A percentile compares a stretch with the other conserved stretches of the same genome.
phyloP scores from a whole-genome alignment of 2,329 filamentous ascomycete species.

The Chrysoporthe deuterocubensis region DNA sequence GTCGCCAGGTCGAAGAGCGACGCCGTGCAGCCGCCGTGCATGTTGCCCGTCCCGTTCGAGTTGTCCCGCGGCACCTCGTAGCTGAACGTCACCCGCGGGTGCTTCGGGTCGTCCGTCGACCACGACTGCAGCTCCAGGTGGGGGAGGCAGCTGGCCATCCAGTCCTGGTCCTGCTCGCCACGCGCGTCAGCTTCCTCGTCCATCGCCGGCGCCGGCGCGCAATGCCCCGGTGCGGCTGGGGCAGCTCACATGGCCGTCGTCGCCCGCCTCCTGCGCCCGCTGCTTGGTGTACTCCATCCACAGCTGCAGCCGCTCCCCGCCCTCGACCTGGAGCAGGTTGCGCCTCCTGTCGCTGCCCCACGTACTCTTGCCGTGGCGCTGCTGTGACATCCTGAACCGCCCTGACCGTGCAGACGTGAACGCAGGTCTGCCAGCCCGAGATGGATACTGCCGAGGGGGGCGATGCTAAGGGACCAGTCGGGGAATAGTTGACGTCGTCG shows the following conservation, averaged over 20 bases:
- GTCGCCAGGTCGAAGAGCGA: slow-evolving; percentile 72
- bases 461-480: no score
- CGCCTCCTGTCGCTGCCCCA: slow-evolving; percentile 1
- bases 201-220: neutral
- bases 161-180: slow-evolving; percentile 21
- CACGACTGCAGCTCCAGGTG: slow-evolving; percentile 23
- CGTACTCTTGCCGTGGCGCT: neutral
- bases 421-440: no score
- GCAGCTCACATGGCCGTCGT: slow-evolving; percentile 24
- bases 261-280: slow-evolving; percentile 14
- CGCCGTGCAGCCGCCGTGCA: slow-evolving; percentile 67
- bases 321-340: slow-evolving; percentile 14
- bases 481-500: no score
- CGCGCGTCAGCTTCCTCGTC: neutral
- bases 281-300: slow-evolving; percentile 15
- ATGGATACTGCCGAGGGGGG: no score
- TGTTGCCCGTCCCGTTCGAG: slow-evolving; percentile 57
- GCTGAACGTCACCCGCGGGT: slow-evolving; percentile 22
- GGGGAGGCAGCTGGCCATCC: slow-evolving; percentile 18
- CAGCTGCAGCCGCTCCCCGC: slow-evolving; percentile 29
- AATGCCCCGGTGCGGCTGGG: neutral
- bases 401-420: neutral
- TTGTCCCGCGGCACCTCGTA: slow-evolving; percentile 55
- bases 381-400: slow-evolving; percentile 2
- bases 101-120: slow-evolving; percentile 25